Evolutionary conservation across 257 asterid species (phyloP).

Genomic region (Solanum sejunctum): DNA sequence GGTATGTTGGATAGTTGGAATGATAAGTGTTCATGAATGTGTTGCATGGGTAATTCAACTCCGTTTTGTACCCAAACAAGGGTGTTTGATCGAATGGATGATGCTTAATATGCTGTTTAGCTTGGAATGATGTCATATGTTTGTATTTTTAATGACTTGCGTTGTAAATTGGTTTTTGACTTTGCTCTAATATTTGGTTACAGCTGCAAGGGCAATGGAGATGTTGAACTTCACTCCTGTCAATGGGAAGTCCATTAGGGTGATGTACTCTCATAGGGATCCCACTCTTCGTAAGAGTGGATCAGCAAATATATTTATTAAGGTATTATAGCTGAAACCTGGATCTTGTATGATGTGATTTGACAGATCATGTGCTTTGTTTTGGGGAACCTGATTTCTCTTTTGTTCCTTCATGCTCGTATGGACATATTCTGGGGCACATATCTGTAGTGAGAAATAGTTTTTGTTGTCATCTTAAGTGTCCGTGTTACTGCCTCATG

Average conservation of each 20-base stretch:
- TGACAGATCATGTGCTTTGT: background rate
- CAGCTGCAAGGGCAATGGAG: constrained; percentile 83
- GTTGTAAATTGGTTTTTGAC: background rate
- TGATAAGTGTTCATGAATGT: background rate
- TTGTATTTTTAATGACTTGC: background rate
- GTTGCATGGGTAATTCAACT: background rate
- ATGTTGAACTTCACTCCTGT: constrained; percentile 72
- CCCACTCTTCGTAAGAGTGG: constrained; percentile 80
- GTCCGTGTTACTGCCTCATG: background rate
- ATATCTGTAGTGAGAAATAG: background rate
- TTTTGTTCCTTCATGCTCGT: background rate
- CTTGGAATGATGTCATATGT: background rate
- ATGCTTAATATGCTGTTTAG: background rate
- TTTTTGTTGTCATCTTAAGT: background rate
- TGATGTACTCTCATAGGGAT: constrained; percentile 84
- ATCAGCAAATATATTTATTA: constrained; percentile 68
- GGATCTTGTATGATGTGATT: background rate
- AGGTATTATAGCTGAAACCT: constrained; percentile 17
- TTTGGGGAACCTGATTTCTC: background rate
- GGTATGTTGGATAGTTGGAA: background rate
- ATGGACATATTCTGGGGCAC: background rate
- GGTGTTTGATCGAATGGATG: background rate
- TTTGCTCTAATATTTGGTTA: background rate
- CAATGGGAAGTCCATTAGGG: constrained; percentile 52
- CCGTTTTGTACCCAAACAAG: background rate